Percentiles rank a stretch among this genome's conserved stretches.
phyloP scores from a whole-genome alignment of 495 filamentous ascomycete species.

The Lepidopterella palustris region DNA sequence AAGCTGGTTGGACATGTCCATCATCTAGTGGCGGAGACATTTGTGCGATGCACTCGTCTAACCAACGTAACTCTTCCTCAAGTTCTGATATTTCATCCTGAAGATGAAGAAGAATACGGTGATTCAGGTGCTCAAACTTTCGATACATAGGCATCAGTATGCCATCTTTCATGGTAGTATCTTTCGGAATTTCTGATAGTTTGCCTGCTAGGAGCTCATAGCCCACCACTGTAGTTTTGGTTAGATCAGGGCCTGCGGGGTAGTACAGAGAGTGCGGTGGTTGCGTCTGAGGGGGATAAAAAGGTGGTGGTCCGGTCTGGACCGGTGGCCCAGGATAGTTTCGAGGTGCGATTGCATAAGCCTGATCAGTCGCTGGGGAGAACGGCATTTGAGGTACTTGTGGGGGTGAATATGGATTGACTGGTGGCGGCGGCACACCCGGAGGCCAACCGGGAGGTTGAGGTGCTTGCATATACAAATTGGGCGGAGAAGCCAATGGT shows the following conservation, averaged over 20 bases:
- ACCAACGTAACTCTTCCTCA: conserved; percentile 63
- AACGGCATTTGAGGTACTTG: conserved; percentile 13
- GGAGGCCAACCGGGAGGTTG: conserved; percentile 12
- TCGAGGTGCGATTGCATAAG: conserved; percentile 12
- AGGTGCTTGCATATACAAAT: conserved; percentile 10
- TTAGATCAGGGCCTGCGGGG: conserved; percentile 35
- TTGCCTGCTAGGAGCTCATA: conserved; percentile 62
- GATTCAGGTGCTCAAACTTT: conserved; percentile 77
- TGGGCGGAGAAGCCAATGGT: conserved; percentile 4
- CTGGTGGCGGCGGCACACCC: conserved; percentile 9
- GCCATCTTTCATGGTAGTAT: conserved; percentile 14
- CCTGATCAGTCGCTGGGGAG: conserved; percentile 8
- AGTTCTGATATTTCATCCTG: conserved; percentile 81
- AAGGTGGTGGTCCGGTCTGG: conserved; percentile 6
- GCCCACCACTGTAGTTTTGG: conserved; percentile 48
- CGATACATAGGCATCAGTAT: conserved; percentile 68
- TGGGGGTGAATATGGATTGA: conserved; percentile 18
- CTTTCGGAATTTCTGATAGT: conserved; percentile 40
- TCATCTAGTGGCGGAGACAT: conserved; percentile 39
- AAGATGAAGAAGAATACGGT: conserved; percentile 75
- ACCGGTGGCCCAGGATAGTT: conserved; percentile 3
- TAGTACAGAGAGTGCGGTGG: conserved; percentile 19
- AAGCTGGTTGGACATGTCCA: conserved; percentile 52
- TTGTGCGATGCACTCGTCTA: conserved; percentile 68
- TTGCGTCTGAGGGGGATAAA: conserved; percentile 5